These are phyloP conservation scores for Ustilago nuda DNA, from an alignment of 1,284 basidiomycete species.

Conservation along the genomic window DNA sequence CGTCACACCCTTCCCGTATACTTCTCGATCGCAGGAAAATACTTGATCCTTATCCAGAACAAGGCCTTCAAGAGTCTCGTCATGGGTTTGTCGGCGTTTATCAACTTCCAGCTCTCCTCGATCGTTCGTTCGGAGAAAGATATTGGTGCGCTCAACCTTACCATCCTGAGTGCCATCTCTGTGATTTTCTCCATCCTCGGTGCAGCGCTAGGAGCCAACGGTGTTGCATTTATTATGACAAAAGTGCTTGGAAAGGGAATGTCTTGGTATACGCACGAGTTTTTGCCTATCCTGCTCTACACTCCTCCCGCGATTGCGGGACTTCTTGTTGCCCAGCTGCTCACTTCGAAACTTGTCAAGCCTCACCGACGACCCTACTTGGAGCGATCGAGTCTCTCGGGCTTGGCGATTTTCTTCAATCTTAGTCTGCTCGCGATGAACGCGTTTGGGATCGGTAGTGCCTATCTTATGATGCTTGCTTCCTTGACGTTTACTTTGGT, in stretches of 20 bases:
- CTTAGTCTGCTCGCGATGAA: conserved; percentile 71
- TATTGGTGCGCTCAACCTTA: conserved; percentile 50
- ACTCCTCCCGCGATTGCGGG: conserved; percentile 76
- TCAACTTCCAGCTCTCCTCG: conserved; percentile 67
- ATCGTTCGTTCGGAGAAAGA: conserved; percentile 67
- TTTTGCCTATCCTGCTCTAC: conserved; percentile 80
- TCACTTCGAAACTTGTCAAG: conserved; percentile 75
- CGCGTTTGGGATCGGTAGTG: conserved; percentile 77
- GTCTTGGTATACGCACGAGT: conserved; percentile 75
- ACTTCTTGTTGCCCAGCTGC: conserved; percentile 75
- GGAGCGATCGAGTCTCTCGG: conserved; percentile 60
- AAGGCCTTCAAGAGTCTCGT: conserved; percentile 65
- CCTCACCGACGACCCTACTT: conserved; percentile 59
- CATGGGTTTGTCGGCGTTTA: conserved; percentile 59
- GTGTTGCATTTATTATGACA: conserved; percentile 80
- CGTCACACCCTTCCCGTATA: conserved; percentile 78
- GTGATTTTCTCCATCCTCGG: conserved; percentile 66
- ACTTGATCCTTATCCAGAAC: conserved; percentile 73
- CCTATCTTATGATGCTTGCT: conserved; percentile 77
- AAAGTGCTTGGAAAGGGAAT: conserved; percentile 75
- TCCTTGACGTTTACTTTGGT: conserved; percentile 72
- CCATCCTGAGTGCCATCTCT: conserved; percentile 54
- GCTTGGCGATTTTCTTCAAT: conserved; percentile 54
- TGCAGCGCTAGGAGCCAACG: conserved; percentile 76
- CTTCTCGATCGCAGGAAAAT: conserved; percentile 70